Evolutionary conservation across 495 filamentous ascomycete genomes (phyloP), one percentile per base, ranked within the genome.

Genomic region (Neurospora hispaniola): DNA sequence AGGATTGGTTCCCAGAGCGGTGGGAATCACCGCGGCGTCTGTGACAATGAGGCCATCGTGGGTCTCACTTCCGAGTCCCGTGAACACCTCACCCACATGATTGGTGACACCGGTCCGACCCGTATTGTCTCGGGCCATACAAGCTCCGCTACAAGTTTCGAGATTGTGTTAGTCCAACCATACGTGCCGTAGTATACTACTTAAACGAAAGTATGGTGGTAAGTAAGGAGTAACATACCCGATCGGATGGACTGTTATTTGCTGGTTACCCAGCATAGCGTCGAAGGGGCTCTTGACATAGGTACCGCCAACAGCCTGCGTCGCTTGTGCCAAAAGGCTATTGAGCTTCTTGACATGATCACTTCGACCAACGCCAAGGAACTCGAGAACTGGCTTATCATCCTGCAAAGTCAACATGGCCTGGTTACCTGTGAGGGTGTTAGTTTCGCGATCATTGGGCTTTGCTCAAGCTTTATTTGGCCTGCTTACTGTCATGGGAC

Each of bases 221-320:
- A 35, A 9, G 42, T 23, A 23, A 43, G 38, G 18, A 66, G 54
- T n/a, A 41, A 76, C 72, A 74, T 78, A 84, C 82, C 89, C 89
- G 73, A 92, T 88, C n/a, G 89, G 87, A 80, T 92, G 89, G 59
- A 91, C 89, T 0, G 89, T 90, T 42, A 90, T 84, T 77, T 89
- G 82, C 76, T 89, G 86, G 70, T 88, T 77, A 27, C 83, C 83
- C 78, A 89, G 77, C 38, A 85, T 81, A 42, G 83, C 82, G 70
- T 86, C 86, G 74, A 87, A 89, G 31, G 89, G 89, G 46, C 81
- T 87, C 48, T 88, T 82, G 35, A 89, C 82, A 59, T 88, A 83
- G 18, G 86, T 88, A 20, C 89, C 88, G 2, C 89, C 88, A 42
- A 89, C 85, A 35, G 82, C 84, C 75, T 82, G 79, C 0, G 88